phyloP scores from a whole-genome alignment of 768 basidiomycete species.

The Tricholoma terreum region DNA sequence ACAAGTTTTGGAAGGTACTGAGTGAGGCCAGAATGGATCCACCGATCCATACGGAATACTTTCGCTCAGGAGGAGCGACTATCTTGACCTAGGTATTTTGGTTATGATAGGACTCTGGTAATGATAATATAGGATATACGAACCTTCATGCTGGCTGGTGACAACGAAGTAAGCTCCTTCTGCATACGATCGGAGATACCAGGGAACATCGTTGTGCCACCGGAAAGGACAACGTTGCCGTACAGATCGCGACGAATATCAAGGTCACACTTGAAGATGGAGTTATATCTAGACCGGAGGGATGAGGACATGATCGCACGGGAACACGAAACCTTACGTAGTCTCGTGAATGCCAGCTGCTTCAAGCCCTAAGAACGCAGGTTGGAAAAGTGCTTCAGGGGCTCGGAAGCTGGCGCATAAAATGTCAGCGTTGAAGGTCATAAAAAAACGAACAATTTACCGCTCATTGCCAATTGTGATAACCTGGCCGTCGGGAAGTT shows the following conservation, averaged over 20 bases:
- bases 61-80: constrained; percentile 89
- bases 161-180: constrained; percentile 83
- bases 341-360: constrained; percentile 92
- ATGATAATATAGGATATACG: constrained; percentile 13
- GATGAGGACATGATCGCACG: constrained; percentile 7
- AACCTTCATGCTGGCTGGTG: constrained; percentile 87
- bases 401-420: constrained; percentile 73
- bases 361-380: constrained; percentile 85
- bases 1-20: constrained; percentile 95
- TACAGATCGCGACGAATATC: constrained; percentile 81
- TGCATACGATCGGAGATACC: constrained; percentile 96
- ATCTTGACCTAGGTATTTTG: constrained; percentile 68
- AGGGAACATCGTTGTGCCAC: constrained; percentile 94
- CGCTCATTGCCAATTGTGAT: constrained; percentile 93
- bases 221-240: constrained; percentile 84
- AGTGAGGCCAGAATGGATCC: constrained; percentile 85
- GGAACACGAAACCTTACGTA: constrained; percentile 41
- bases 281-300: constrained; percentile 59
- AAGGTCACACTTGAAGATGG: constrained; percentile 84
- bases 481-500: constrained; percentile 90
- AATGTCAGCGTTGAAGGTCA: constrained; percentile 49
- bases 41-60: constrained; percentile 96
- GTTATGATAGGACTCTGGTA: background rate
- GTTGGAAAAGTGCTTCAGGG: constrained; percentile 94
- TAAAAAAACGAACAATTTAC: constrained; percentile 54